phyloP scores from a whole-genome alignment of 305 asterid genomes.

The Fraxinus dipetala region DNA sequence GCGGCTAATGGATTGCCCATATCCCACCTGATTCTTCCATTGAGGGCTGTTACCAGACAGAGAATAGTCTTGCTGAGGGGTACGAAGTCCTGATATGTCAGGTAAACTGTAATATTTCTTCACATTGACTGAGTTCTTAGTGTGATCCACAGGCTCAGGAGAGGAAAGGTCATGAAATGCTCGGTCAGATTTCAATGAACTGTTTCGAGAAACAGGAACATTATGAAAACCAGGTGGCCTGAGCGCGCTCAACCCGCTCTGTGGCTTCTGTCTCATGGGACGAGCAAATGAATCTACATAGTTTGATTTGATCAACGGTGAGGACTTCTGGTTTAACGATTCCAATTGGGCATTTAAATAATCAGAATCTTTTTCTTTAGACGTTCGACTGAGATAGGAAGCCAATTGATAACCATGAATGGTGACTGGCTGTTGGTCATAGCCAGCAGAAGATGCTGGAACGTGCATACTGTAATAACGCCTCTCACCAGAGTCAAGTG shows the following conservation, averaged over 20 bases:
- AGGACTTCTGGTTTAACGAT: slow-evolving; percentile 36
- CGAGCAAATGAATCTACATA: slow-evolving; percentile 45
- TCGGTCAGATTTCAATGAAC: slow-evolving; percentile 59
- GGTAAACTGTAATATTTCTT: slow-evolving; percentile 90
- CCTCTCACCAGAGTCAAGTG: slow-evolving; percentile 65
- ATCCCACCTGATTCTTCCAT: slow-evolving; percentile 42
- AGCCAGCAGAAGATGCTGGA: slow-evolving; percentile 62
- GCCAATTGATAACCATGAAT: slow-evolving; percentile 71
- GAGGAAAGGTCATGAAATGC: slow-evolving; percentile 41
- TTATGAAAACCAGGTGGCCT: slow-evolving; percentile 93
- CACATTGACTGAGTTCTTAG: slow-evolving; percentile 37
- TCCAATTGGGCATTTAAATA: slow-evolving; percentile 46
- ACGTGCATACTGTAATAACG: slow-evolving; percentile 71
- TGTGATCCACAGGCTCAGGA: slow-evolving; percentile 47
- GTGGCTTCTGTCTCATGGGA: slow-evolving; percentile 53
- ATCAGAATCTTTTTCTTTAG: slow-evolving; percentile 50
- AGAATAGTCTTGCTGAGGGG: slow-evolving; percentile 49
- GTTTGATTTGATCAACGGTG: slow-evolving; percentile 42
- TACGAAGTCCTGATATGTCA: slow-evolving; percentile 71
- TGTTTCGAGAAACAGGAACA: slow-evolving; percentile 64
- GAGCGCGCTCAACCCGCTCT: slow-evolving; percentile 48
- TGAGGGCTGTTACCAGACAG: slow-evolving; percentile 35
- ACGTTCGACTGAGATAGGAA: slow-evolving; percentile 48
- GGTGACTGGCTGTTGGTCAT: slow-evolving; percentile 80
- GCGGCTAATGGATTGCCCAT: slow-evolving; percentile 44